A percentile compares a stretch with the other conserved stretches of the same genome.
Conservation (phyloP, 2,329 filamentous ascomycete genomes). For the Colletotrichum chlorophyti region DNA sequence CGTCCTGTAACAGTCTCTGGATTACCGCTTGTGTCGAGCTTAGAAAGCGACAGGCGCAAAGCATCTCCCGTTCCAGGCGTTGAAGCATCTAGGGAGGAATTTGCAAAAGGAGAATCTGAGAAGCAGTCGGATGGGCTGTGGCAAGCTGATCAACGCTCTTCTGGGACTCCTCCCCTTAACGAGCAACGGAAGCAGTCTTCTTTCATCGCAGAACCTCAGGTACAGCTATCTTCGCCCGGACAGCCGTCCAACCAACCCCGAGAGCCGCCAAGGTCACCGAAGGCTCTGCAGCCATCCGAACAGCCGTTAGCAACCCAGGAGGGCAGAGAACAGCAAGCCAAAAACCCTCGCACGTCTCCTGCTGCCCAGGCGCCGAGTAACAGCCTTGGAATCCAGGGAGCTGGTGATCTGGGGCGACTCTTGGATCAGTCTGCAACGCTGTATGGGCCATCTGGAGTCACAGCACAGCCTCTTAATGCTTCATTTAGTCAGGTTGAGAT, state of each 20-base stretch:
- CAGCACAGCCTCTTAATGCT: background rate
- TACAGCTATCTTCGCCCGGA: background rate
- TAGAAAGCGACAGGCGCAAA: background rate
- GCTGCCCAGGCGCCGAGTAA: background rate
- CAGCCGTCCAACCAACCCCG: background rate
- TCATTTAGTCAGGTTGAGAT: background rate
- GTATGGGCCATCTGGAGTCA: background rate
- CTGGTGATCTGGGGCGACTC: background rate
- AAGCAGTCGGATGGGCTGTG: background rate
- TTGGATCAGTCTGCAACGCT: background rate
- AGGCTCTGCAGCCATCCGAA: no score
- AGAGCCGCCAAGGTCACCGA: background rate
- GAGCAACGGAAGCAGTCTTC: background rate
- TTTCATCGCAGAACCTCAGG: background rate
- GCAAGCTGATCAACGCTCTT: background rate
- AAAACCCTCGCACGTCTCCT: background rate
- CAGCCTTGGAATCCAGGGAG: background rate
- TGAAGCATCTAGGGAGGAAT: no score
- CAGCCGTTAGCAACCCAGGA: no score
- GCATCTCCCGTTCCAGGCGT: background rate
- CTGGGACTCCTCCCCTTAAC: background rate
- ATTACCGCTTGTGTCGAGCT: background rate
- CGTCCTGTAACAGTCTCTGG: background rate
- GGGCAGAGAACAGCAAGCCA: background rate
- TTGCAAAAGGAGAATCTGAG: background rate